Base-by-base conservation (phyloP, 257 asterid species). In the Solanum chmielewskii region DNA sequence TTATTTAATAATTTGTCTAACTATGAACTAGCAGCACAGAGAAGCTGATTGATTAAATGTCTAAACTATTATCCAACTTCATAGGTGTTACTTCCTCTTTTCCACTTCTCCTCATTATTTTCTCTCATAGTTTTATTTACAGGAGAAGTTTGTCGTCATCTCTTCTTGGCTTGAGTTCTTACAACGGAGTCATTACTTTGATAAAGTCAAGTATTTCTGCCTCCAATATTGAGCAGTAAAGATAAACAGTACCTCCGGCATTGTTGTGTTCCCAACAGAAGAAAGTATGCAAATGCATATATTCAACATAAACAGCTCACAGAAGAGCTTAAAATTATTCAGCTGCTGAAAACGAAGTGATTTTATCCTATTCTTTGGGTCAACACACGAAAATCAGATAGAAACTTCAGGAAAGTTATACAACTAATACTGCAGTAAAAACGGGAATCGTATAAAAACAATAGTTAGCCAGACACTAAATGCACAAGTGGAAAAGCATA, bases 401-500 rank as follows among this genome's bases (percentile, higher is more conserved):
- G 84, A 47, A 80, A 27, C 42, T 47, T 47, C 85, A 27, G 66
- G 35, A 47, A 49, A 49, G 85, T 18, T 47, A 49, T 20, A 81
- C 85, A 81, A 49, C 18, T 47, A 18, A 49, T 44, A 80, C 69
- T 47, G 23, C 11, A 47, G 69, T 29, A 81, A 81, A 49, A 9
- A 9, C 25, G 2, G 44, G 85, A 49, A 81, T 0, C 44, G 49
- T 76, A 76, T 31, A 5, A 29, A 49, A 45, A 81, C 18, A 2
- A 29, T 16, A 2, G 18, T 16, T 10, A 49, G 29, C 15, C 69
- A 81, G 31, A 49, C 20, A 81, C 11, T 29, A 31, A 49, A 60
- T 49, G 85, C 52, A 81, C 44, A 18, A 81, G 69, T 29, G 69
- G 73, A 88, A 89, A 84, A 80, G 90, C 94, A 89, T 93, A 97